Conservation (phyloP, 2,329 filamentous ascomycete genomes). For the Fusarium poae region DNA sequence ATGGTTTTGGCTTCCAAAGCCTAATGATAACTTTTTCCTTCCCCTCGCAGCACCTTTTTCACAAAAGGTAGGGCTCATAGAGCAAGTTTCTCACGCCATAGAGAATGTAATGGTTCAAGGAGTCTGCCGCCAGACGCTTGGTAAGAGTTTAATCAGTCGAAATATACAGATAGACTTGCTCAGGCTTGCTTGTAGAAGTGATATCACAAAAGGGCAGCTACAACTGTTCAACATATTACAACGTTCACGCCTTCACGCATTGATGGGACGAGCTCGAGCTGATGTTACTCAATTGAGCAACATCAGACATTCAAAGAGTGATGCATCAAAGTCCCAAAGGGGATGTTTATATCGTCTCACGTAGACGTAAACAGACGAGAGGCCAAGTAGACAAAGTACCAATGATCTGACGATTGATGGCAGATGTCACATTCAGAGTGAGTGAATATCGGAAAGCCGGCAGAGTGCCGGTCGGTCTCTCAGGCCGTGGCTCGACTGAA, state of each 20-base stretch:
- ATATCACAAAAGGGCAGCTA: background rate
- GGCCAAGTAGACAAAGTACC: slow-evolving; percentile 42
- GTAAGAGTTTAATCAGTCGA: background rate
- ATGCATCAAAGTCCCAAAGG: slow-evolving; percentile 33
- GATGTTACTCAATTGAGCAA: background rate
- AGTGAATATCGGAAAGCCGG: slow-evolving; percentile 68
- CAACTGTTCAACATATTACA: background rate
- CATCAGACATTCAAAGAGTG: slow-evolving; percentile 10
- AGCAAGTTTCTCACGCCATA: too few relatives aligned
- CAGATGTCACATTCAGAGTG: slow-evolving; percentile 56
- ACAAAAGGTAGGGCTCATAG: too few relatives aligned
- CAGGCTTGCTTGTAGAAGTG: background rate
- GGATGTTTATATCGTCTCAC: slow-evolving; percentile 41
- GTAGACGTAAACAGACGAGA: slow-evolving; percentile 45
- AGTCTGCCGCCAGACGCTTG: too few relatives aligned
- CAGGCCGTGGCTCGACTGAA: slow-evolving; percentile 75
- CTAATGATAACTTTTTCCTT: too few relatives aligned
- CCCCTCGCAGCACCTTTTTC: too few relatives aligned
- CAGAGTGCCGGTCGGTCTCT: slow-evolving; percentile 78
- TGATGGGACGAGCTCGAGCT: background rate
- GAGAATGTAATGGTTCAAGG: too few relatives aligned
- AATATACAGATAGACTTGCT: background rate
- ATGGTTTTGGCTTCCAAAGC: too few relatives aligned
- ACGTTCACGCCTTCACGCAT: slow-evolving; percentile 6
- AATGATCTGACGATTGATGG: slow-evolving; percentile 46